These are phyloP conservation scores for Pueraria montana DNA, from an alignment of 306 rosid species.

Conservation along the genomic window DNA sequence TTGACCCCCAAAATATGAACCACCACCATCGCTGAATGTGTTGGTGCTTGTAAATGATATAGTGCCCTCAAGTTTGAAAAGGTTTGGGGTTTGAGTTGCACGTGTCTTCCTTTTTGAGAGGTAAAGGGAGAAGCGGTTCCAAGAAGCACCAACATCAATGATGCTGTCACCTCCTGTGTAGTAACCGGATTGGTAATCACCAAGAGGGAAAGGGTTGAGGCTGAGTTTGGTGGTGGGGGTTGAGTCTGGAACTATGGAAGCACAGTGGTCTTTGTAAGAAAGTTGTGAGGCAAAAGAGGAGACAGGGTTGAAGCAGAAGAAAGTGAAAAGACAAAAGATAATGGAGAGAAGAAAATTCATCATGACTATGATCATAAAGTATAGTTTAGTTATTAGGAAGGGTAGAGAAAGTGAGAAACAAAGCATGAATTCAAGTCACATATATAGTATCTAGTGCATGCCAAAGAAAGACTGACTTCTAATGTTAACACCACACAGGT, in stretches of 20 bases:
- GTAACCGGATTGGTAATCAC: constrained; percentile 40
- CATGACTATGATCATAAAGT: constrained; percentile 31
- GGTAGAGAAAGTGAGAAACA: constrained; percentile 20
- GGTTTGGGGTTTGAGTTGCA: constrained; percentile 45
- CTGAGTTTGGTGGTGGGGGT: background rate
- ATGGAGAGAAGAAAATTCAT: constrained; percentile 47
- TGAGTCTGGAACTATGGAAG: constrained; percentile 48
- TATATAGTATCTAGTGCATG: background rate
- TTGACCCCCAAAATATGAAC: background rate
- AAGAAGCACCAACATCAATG: constrained; percentile 27
- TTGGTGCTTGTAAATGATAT: constrained; percentile 31
- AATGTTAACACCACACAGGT: background rate
- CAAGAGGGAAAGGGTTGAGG: constrained; percentile 10
- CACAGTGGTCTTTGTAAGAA: constrained; percentile 57
- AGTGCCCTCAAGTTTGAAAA: constrained; percentile 51
- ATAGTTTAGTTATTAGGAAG: background rate
- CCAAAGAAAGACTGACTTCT: background rate
- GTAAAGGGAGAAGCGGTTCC: constrained; percentile 1
- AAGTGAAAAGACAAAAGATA: constrained; percentile 35
- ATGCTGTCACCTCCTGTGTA: constrained; percentile 47
- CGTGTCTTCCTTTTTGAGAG: background rate
- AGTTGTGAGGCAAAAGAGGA: constrained; percentile 41
- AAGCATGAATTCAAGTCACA: background rate
- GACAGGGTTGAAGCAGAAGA: constrained; percentile 38
- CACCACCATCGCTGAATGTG: background rate